These are phyloP conservation scores for Trypanosoma theileri DNA, from an alignment of 208 protist species.

Conservation along the genomic window DNA sequence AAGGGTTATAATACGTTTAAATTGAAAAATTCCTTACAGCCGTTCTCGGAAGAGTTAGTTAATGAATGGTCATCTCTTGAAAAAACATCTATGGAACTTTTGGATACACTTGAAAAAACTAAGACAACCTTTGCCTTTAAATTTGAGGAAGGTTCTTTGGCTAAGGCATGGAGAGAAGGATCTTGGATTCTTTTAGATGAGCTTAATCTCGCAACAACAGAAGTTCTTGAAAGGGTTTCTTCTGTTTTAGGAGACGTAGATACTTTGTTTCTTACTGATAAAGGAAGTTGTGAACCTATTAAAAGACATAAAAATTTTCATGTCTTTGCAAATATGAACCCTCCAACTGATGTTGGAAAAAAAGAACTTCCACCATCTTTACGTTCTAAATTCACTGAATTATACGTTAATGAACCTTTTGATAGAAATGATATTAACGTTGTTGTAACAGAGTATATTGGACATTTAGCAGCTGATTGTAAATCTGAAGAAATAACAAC, in stretches of 20 bases:
- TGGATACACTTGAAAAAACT: constrained; percentile 53
- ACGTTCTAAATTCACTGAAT: constrained; percentile 97
- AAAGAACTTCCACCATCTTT: constrained; percentile 96
- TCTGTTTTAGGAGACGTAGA: constrained; percentile 94
- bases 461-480: constrained; percentile 70
- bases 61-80: constrained; percentile 67
- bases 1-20: constrained; percentile 75
- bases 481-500: constrained; percentile 92
- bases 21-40: constrained; percentile 46
- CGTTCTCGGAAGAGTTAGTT: constrained; percentile 28
- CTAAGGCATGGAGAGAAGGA: constrained; percentile 95
- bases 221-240: constrained; percentile 96
- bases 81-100: constrained; percentile 43
- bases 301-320: constrained; percentile 97
- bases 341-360: constrained; percentile 99
- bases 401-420: constrained; percentile 97
- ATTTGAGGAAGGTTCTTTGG: constrained; percentile 98
- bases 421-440: constrained; percentile 93
- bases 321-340: constrained; percentile 99
- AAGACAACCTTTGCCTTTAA: constrained; percentile 95
- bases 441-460: constrained; percentile 92
- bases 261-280: constrained; percentile 82
- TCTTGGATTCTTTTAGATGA: constrained; percentile 99
- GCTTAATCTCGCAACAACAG: constrained; percentile 98
- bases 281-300: constrained; percentile 59